Base-by-base conservation (phyloP, 2,329 filamentous ascomycete genomes). In the Aspergillus spinulosporus region DNA sequence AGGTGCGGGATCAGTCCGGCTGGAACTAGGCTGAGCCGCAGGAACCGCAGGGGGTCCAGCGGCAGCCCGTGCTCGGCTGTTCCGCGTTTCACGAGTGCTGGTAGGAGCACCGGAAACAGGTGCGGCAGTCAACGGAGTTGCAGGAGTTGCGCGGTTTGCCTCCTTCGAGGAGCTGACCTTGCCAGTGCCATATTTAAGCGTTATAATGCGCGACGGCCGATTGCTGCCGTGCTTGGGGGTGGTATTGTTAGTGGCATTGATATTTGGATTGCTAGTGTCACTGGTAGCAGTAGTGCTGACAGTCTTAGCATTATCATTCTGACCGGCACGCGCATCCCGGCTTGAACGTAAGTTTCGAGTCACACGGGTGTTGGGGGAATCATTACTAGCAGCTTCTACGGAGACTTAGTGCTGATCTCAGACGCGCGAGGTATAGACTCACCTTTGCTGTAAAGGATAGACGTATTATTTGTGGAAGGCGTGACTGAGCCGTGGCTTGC, bases 321-420 rank as follows among this genome's bases (percentile, higher is more conserved):
- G 62, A 59, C 57, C 43, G 15, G 60, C 59, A 54, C 63, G 63
- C 52, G 59, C 57, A 59, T 65, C 63, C 51, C 61, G 62, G 51
- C 62, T 65, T 43, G 63, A 63, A 52, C 63, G 63, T 49, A 61
- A 54, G 56, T 61, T 64, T 53, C 63, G 62, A 52, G 63, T 65
- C 52, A 65, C 60, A 42, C 63, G 63, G 47, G 63, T 50, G 53
- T 58, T 57, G 36, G 60, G 46, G 37, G 53, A 56, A 49, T 59
- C 61, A 44, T 57, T 61, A 43, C 34, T 31, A 40, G 50, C 44
- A 51, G 57, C 42, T 49, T 66, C 64, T 67, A 57, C 45, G 50
- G 31, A 28, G 36, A 21, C 45, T 49, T 62, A 64, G 61, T 51
- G 12, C 28, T 31, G 40, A 37, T 14, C 14, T 4, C 34, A 12